Conservation (phyloP, 305 asterid species). For the Fraxinus sp. region DNA sequence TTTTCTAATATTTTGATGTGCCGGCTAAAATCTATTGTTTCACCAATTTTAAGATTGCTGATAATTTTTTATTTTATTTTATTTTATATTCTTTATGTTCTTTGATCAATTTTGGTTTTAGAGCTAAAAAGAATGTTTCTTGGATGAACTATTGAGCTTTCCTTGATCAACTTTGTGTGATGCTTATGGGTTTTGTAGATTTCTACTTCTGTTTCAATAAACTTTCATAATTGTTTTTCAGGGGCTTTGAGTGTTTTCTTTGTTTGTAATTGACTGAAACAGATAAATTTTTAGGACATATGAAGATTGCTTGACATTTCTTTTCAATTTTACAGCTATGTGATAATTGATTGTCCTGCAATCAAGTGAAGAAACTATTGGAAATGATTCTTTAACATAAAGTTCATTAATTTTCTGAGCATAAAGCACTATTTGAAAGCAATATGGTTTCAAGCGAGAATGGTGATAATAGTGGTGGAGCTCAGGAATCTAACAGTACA, state of each 20-base stretch:
- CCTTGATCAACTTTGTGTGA: background rate
- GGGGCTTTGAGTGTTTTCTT: background rate
- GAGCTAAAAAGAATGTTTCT: background rate
- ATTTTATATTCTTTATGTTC: background rate
- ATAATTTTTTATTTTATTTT: background rate
- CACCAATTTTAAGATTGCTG: slow-evolving; percentile 2
- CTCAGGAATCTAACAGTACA: slow-evolving; percentile 24
- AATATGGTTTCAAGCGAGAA: slow-evolving; percentile 35
- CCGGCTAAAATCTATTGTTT: background rate
- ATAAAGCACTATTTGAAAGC: background rate
- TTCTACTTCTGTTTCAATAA: background rate
- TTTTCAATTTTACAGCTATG: slow-evolving; percentile 5
- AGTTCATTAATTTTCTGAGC: background rate
- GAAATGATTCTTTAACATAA: background rate
- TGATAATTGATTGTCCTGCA: background rate
- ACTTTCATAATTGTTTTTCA: background rate
- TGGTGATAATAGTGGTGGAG: slow-evolving; percentile 28
- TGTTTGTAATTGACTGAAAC: background rate
- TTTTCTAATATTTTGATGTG: background rate
- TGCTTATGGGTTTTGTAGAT: background rate
- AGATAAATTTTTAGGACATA: background rate
- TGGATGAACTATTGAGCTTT: background rate
- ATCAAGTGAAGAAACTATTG: background rate
- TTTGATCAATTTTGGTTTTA: background rate
- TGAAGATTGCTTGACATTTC: background rate